These are phyloP conservation scores for Furcasterigmium furcatum DNA, from an alignment of 2,329 filamentous ascomycete genomes.

Conservation along the genomic window DNA sequence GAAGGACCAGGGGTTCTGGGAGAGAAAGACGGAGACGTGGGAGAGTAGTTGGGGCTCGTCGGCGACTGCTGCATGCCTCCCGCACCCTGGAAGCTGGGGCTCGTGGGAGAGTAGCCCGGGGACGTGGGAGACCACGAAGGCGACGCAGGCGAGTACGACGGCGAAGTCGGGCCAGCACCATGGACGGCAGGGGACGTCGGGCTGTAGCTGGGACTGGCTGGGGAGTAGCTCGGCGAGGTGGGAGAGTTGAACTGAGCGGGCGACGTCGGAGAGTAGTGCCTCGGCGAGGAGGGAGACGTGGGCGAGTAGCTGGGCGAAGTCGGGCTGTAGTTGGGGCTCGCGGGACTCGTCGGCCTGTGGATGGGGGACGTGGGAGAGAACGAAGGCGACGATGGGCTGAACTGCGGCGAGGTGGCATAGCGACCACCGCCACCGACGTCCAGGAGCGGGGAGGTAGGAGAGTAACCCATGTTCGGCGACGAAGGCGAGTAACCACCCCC, in stretches of 20 bases:
- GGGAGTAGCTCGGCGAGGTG: constrained; percentile 70
- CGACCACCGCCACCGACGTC: constrained; percentile 43
- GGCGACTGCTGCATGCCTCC: constrained; percentile 53
- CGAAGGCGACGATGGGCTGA: constrained; percentile 60
- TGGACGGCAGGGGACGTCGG: constrained; percentile 61
- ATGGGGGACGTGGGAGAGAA: constrained; percentile 62
- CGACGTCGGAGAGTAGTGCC: constrained; percentile 66
- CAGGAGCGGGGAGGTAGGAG: constrained; percentile 71
- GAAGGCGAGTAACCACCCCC: constrained; percentile 69
- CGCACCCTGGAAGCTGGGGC: constrained; percentile 55
- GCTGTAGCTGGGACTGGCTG: constrained; percentile 68
- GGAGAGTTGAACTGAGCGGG: constrained; percentile 71
- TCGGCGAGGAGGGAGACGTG: constrained; percentile 53
- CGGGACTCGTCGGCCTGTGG: constrained; percentile 50
- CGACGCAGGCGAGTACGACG: constrained; percentile 66
- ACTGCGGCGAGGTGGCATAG: constrained; percentile 58
- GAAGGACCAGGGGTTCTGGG: constrained; percentile 41
- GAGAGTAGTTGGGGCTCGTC: constrained; percentile 70
- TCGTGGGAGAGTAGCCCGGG: constrained; percentile 61
- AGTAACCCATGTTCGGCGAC: constrained; percentile 71
- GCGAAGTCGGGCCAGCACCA: constrained; percentile 44
- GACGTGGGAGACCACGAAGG: constrained; percentile 79
- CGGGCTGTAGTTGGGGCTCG: constrained; percentile 61
- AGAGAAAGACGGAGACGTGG: constrained; percentile 52
- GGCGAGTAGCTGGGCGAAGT: constrained; percentile 65